Evolutionary conservation across 345 rosid genomes (phyloP).

Genomic region (Brassica carinata): DNA sequence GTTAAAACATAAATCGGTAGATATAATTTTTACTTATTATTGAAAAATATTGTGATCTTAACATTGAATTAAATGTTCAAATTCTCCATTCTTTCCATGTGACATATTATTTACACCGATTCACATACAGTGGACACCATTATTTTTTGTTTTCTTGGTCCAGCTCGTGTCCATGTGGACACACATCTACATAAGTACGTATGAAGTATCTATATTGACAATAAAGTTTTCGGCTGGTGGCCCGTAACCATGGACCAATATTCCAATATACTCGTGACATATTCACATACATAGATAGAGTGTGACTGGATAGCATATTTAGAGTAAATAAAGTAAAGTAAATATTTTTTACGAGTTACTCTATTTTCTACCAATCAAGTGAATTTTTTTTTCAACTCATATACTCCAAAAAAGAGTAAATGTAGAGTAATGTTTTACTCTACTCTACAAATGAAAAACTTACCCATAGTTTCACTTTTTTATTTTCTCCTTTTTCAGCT

Average conservation of each 20-base stretch:
- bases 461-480: too few relatives aligned
- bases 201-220: neutral
- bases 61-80: neutral
- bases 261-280: neutral
- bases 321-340: too few relatives aligned
- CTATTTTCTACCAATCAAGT: too few relatives aligned
- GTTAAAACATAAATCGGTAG: neutral
- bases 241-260: neutral
- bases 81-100: neutral
- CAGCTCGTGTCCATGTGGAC: neutral
- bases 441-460: too few relatives aligned
- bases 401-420: too few relatives aligned
- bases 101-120: neutral
- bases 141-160: neutral
- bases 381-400: too few relatives aligned
- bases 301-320: too few relatives aligned
- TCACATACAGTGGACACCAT: neutral
- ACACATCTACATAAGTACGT: neutral
- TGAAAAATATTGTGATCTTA: neutral
- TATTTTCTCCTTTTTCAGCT: too few relatives aligned
- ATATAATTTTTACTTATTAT: neutral
- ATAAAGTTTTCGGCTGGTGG: neutral
- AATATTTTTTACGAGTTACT: too few relatives aligned
- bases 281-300: neutral
- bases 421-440: too few relatives aligned